These are phyloP conservation scores for Juglanconis oblonga DNA, from an alignment of 2,329 filamentous ascomycete genomes.

Conservation along the genomic window DNA sequence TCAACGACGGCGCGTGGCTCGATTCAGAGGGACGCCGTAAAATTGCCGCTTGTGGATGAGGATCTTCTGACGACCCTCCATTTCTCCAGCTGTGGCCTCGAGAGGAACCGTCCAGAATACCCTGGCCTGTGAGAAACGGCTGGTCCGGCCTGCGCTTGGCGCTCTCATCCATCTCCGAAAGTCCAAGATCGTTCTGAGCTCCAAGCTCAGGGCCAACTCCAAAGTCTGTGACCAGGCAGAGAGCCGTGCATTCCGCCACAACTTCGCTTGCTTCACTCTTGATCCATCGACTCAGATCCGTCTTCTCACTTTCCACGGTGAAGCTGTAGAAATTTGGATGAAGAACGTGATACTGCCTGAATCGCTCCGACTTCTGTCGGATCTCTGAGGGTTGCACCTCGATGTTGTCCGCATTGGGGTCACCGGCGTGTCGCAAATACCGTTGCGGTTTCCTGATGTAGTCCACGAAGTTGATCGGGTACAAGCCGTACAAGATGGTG, in stretches of 20 bases:
- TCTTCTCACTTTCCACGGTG: slow-evolving; percentile 76
- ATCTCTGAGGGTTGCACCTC: slow-evolving; percentile 78
- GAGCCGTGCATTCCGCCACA: slow-evolving; percentile 72
- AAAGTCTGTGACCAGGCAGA: slow-evolving; percentile 43
- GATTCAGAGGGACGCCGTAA: slow-evolving; percentile 48
- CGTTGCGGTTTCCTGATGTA: slow-evolving; percentile 80
- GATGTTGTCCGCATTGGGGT: slow-evolving; percentile 67
- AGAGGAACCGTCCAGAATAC: slow-evolving; percentile 13
- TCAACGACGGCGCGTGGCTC: slow-evolving; percentile 45
- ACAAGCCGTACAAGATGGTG: slow-evolving; percentile 78
- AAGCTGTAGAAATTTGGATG: slow-evolving; percentile 83
- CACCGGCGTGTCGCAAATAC: slow-evolving; percentile 71
- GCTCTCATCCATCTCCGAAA: slow-evolving; percentile 11
- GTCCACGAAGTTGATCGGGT: slow-evolving; percentile 82
- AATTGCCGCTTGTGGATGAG: slow-evolving; percentile 40
- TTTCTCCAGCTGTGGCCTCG: slow-evolving; percentile 41
- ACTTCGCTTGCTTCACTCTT: slow-evolving; percentile 78
- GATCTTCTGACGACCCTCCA: slow-evolving; percentile 7
- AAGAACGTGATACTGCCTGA: slow-evolving; percentile 68
- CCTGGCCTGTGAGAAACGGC: slow-evolving; percentile 37
- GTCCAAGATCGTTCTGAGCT: slow-evolving; percentile 13
- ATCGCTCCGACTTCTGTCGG: slow-evolving; percentile 70
- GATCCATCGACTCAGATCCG: slow-evolving; percentile 72
- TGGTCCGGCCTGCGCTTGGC: slow-evolving; percentile 31
- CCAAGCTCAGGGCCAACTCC: slow-evolving; percentile 15